These are phyloP conservation scores for Pythium plurisporium DNA, from an alignment of 352 stramenopile species.

Conservation along the genomic window DNA sequence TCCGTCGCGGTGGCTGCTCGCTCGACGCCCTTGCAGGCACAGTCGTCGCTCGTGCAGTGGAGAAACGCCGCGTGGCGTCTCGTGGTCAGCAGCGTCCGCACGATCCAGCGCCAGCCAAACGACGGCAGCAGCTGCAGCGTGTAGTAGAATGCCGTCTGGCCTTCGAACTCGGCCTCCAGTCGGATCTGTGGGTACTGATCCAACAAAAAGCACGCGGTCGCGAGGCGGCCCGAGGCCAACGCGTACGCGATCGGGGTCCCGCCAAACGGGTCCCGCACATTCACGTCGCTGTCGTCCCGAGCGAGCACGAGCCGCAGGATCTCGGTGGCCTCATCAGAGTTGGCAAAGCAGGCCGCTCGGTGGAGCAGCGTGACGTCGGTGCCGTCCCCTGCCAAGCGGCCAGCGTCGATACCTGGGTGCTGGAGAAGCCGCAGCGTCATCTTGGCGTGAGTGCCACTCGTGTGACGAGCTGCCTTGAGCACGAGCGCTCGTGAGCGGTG, in stretches of 20 bases:
- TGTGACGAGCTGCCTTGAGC: slow-evolving; percentile 20
- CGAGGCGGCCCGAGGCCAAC: slow-evolving; percentile 26
- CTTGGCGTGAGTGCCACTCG: slow-evolving; percentile 28
- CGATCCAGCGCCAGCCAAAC: slow-evolving; percentile 37
- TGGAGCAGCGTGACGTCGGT: slow-evolving; percentile 46
- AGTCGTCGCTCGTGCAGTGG: slow-evolving; percentile 36
- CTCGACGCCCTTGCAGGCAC: slow-evolving; percentile 66
- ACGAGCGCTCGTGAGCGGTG: not conserved
- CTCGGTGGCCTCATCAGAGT: slow-evolving; percentile 10
- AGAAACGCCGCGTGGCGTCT: slow-evolving; percentile 42
- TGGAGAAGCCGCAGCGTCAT: slow-evolving; percentile 44
- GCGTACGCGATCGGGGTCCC: slow-evolving; percentile 46
- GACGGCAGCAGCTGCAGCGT: slow-evolving; percentile 45
- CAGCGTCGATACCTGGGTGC: slow-evolving; percentile 18
- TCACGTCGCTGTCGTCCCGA: slow-evolving; percentile 31
- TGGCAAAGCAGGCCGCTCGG: slow-evolving; percentile 39
- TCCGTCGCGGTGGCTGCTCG: not conserved
- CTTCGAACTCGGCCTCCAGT: slow-evolving; percentile 60
- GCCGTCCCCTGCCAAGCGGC: slow-evolving; percentile 47
- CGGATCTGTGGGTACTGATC: slow-evolving; percentile 13
- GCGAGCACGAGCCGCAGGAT: slow-evolving; percentile 28
- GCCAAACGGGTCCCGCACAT: slow-evolving; percentile 49
- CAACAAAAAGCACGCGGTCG: slow-evolving; percentile 42
- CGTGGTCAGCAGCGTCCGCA: slow-evolving; percentile 28
- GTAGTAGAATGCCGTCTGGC: slow-evolving; percentile 60